These are phyloP conservation scores for Rhodotorula glutinis DNA, from an alignment of 1,284 basidiomycete genomes.

Conservation along the genomic window DNA sequence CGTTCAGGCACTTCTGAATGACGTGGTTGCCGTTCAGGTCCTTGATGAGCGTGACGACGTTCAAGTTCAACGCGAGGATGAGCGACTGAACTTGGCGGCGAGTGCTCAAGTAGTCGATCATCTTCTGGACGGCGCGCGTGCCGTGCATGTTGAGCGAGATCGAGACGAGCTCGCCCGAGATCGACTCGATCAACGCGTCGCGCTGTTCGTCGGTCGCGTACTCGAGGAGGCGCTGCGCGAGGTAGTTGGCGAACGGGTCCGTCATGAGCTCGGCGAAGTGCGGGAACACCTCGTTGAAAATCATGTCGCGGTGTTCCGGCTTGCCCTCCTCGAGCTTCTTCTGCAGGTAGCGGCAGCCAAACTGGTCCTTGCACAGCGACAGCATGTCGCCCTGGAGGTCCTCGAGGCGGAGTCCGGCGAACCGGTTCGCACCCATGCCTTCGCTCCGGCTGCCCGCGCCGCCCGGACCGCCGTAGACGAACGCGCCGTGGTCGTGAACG, in stretches of 20 bases:
- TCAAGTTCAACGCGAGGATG: constrained; percentile 92
- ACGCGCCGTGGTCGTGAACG: constrained; percentile 52
- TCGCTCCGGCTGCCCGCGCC: constrained; percentile 27
- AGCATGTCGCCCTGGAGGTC: constrained; percentile 94
- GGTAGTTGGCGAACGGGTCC: constrained; percentile 98
- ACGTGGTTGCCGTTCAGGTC: constrained; percentile 98
- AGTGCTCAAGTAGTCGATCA: constrained; percentile 99
- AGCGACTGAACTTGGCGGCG: constrained; percentile 95
- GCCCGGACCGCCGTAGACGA: constrained; percentile 36
- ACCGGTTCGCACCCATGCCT: constrained; percentile 68
- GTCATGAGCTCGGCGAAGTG: constrained; percentile 99
- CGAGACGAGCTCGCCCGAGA: constrained; percentile 93
- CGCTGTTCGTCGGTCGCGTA: constrained; percentile 97
- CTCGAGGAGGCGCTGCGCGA: constrained; percentile 97
- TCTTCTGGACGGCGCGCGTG: constrained; percentile 98
- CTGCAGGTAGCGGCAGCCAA: constrained; percentile 96
- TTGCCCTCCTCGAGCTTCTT: constrained; percentile 98
- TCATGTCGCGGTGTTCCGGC: constrained; percentile 95
- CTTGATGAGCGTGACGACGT: constrained; percentile 99
- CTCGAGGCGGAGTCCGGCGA: constrained; percentile 89
- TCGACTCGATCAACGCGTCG: constrained; percentile 94
- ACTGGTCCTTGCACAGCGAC: constrained; percentile 94
- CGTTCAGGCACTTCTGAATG: constrained; percentile 99
- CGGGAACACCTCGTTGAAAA: constrained; percentile 95
- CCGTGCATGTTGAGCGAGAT: constrained; percentile 99